phyloP scores from a whole-genome alignment of 2,329 filamentous ascomycete species.

The Pezicula radicicola region DNA sequence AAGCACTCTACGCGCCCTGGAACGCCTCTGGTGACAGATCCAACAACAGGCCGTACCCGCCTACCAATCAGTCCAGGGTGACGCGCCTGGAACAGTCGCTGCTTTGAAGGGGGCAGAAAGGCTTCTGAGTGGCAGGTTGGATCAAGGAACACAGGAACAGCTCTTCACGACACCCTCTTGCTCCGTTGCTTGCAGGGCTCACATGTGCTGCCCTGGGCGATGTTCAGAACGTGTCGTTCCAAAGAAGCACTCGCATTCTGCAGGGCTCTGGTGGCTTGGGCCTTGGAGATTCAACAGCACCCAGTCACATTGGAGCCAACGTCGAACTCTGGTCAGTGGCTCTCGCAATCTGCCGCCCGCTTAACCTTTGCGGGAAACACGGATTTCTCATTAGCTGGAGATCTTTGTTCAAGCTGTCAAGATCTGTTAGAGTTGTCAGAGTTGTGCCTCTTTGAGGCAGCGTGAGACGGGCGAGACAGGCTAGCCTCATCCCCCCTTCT shows the following conservation, averaged over 20 bases:
- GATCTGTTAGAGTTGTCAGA: no score
- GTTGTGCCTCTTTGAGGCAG: neutral
- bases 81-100: conserved; percentile 25
- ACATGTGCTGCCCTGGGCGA: neutral
- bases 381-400: no score
- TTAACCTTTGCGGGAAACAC: no score
- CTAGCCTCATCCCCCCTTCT: neutral
- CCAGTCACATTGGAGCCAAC: no score
- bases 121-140: neutral
- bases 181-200: neutral
- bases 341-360: no score
- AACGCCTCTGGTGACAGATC: conserved; percentile 22
- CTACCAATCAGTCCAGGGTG: conserved; percentile 17
- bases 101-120: conserved; percentile 13
- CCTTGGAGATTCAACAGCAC: neutral
- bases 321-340: no score
- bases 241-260: neutral
- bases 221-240: no score
- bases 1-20: conserved; percentile 23
- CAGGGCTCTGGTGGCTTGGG: conserved; percentile 1
- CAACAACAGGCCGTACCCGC: conserved; percentile 8
- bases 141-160: neutral
- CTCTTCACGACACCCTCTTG: no score
- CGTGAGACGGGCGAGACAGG: neutral
- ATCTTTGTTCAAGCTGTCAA: no score